Conservation (phyloP, 192 early-diverging fungal genomes). For the Entophlyctis luteolus region DNA sequence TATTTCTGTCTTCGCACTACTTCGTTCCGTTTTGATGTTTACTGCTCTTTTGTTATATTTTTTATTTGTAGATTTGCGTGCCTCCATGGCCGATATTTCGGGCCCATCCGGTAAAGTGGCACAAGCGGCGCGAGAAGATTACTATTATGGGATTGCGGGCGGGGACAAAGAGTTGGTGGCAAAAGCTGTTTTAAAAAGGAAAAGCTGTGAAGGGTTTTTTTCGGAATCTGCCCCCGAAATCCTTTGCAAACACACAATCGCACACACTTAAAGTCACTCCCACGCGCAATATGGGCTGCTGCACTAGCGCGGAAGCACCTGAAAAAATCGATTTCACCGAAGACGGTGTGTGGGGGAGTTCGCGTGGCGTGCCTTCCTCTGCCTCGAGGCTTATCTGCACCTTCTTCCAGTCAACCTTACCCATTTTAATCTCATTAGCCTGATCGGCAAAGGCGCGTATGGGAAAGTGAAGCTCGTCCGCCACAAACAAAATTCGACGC, state of each 20-base stretch:
- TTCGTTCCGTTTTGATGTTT: too few relatives aligned
- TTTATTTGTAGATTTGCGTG: not conserved
- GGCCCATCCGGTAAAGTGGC: slow-evolving; percentile 9
- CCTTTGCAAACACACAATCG: too few relatives aligned
- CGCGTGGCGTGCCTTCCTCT: too few relatives aligned
- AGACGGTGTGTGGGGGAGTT: not conserved
- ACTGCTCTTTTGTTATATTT: too few relatives aligned
- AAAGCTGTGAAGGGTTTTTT: too few relatives aligned
- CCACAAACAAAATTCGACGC: slow-evolving; percentile 68
- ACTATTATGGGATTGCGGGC: not conserved
- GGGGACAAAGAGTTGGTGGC: slow-evolving; percentile 8
- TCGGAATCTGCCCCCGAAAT: too few relatives aligned
- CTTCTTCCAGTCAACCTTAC: slow-evolving; percentile 76
- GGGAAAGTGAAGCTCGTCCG: slow-evolving; percentile 92
- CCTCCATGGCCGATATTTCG: slow-evolving; percentile 22
- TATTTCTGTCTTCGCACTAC: too few relatives aligned
- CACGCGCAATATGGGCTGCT: too few relatives aligned
- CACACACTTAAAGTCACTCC: too few relatives aligned
- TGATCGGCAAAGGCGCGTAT: slow-evolving; percentile 92
- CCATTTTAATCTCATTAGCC: slow-evolving; percentile 84
- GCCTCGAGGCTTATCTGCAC: too few relatives aligned
- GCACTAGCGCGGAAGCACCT: too few relatives aligned
- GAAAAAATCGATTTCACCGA: not conserved
- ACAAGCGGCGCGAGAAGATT: not conserved
- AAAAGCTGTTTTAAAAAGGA: not conserved